Conservation (phyloP, 495 filamentous ascomycete species). For the Hypoxylon fuscum region DNA sequence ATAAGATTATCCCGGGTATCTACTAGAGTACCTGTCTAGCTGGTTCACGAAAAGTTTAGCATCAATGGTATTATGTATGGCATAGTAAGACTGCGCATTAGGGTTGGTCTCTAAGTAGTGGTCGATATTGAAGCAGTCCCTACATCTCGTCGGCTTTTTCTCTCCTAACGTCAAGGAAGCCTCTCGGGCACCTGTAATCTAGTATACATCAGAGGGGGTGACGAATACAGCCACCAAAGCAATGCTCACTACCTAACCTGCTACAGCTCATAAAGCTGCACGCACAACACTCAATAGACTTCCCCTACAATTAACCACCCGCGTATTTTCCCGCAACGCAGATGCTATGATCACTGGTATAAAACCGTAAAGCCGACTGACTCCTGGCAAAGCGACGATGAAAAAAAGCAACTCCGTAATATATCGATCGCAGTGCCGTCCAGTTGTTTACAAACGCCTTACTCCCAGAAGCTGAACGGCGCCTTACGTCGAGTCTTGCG, state of each 20-base stretch:
- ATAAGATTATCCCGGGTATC: slow-evolving; percentile 56
- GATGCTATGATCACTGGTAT: slow-evolving; percentile 35
- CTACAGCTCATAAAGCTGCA: neutral
- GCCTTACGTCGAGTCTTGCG: too few relatives aligned
- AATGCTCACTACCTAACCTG: slow-evolving; percentile 1
- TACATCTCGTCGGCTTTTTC: neutral
- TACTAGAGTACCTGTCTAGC: slow-evolving; percentile 28
- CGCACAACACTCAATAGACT: neutral
- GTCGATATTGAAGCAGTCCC: neutral
- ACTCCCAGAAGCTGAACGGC: too few relatives aligned
- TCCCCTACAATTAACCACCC: neutral
- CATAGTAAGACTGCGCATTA: neutral
- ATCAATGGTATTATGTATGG: neutral
- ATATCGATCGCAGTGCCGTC: slow-evolving; percentile 24
- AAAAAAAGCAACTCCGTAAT: slow-evolving; percentile 20
- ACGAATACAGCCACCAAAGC: neutral
- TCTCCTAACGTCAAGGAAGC: neutral
- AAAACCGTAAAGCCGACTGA: slow-evolving; percentile 38
- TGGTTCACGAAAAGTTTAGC: neutral
- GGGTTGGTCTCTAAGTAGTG: neutral
- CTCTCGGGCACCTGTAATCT: slow-evolving; percentile 21
- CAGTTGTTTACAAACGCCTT: slow-evolving; percentile 34
- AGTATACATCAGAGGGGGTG: slow-evolving; percentile 32
- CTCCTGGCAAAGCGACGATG: slow-evolving; percentile 18
- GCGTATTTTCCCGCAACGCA: slow-evolving; percentile 7